Base-by-base conservation (phyloP, 345 rosid species). In the Streptanthus diversifolius region DNA sequence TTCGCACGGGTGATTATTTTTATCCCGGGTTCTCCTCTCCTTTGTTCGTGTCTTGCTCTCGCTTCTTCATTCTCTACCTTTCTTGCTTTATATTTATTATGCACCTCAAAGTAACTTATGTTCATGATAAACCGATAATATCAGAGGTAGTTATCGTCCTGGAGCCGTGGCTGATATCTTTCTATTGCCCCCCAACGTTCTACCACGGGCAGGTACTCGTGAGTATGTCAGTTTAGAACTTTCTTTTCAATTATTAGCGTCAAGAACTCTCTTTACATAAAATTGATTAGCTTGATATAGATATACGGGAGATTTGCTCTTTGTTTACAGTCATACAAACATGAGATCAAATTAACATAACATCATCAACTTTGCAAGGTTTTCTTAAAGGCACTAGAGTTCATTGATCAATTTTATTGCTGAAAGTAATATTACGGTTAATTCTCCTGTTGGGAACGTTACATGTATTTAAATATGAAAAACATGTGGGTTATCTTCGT, bases 1-100 rank as follows among this genome's bases (percentile, higher is more conserved):
- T 56, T 86, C 95, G 97, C 89, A 89, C 81, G 88, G 89, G 86
- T 67, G 0, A 25, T 67, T 21, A 3, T 68, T 27, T 25, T 18
- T 18, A 5, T 60, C 85, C 89, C 89, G 87, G 92, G 92, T 76
- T 82, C 89, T 87, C 86, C 80, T 74, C 86, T 81, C 81, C 56
- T 27, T 5, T 53, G 79, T 64, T 27, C 33, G 65, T 40, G 58
- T 49, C 76, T 68, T 65, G 55, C n/a, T 9, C 44, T 19, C 57
- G 9, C 36, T 40, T 2, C 7, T 4, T 4, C 32, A 4, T 25
- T 2, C 39, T 15, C 1, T 7, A 14, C 7, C 19, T 35, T 10
- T 3, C 48, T 12, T 4, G 2, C 6, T 12, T 7, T 11, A 0
- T 5, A 5, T 3, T 13, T 4, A 2, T 12, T 7, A 37, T 14